Conservation (phyloP, 1,284 basidiomycete species). For the Ganoderma sinense region DNA sequence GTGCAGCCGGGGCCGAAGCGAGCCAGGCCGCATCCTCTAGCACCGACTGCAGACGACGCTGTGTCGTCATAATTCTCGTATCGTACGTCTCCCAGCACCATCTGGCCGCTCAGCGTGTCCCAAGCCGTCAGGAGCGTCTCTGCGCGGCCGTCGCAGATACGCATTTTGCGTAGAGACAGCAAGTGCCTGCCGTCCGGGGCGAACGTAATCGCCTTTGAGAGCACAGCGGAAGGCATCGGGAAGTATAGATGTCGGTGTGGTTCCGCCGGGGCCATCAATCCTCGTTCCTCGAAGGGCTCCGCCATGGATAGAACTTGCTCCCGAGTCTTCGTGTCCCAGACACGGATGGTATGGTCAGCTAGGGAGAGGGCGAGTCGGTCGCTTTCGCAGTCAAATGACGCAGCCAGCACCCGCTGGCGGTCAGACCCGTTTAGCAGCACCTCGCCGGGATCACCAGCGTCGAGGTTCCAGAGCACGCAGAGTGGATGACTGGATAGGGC, state of each 20-base stretch:
- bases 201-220: neutral
- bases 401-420: neutral
- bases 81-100: neutral
- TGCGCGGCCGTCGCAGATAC: neutral
- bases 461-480: neutral
- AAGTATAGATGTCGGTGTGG: neutral
- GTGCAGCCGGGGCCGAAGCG: neutral
- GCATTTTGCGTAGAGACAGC: neutral
- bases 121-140: neutral
- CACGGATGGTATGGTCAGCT: neutral
- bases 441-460: neutral
- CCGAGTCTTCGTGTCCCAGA: neutral
- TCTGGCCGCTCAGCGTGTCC: neutral
- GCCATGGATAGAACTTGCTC: neutral
- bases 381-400: neutral
- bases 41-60: neutral
- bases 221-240: neutral
- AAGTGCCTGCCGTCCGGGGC: neutral
- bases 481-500: neutral
- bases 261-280: neutral
- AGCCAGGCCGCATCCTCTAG: neutral
- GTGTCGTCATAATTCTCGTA: neutral
- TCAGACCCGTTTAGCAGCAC: neutral
- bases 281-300: neutral
- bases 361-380: neutral